Conservation (phyloP, 495 filamentous ascomycete species). For the Podospora comata region DNA sequence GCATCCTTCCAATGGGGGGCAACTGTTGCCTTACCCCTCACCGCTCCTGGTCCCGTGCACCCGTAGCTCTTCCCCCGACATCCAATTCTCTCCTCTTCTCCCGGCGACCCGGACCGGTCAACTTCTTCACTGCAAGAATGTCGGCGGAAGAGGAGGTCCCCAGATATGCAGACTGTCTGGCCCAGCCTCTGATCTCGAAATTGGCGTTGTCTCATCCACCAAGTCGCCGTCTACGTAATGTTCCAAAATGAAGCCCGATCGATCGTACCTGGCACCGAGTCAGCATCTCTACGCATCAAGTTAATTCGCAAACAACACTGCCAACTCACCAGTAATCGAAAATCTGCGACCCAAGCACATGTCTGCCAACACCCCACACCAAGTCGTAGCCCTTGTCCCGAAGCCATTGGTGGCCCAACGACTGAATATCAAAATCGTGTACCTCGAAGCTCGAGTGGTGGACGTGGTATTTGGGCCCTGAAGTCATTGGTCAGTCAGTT, state of each 20-base stretch:
- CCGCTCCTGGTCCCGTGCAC: not conserved
- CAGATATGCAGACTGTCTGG: conserved; percentile 10
- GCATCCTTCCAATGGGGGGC: not conserved
- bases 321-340: conserved; percentile 62
- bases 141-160: conserved; percentile 9
- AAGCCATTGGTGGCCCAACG: conserved; percentile 66
- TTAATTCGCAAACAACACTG: conserved; percentile 50
- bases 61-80: not conserved
- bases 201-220: conserved; percentile 11
- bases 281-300: conserved; percentile 29
- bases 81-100: not conserved
- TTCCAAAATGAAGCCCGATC: not conserved
- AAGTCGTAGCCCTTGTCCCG: conserved; percentile 55
- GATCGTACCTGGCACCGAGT: not conserved
- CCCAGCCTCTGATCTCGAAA: conserved; percentile 1
- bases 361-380: conserved; percentile 66
- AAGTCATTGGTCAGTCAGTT: conserved; percentile 9
- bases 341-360: conserved; percentile 58
- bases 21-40: not conserved
- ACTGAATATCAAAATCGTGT: conserved; percentile 66
- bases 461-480: conserved; percentile 48
- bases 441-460: conserved; percentile 71
- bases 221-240: conserved; percentile 7
- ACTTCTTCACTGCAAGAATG: conserved; percentile 5
- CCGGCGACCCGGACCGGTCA: not conserved